Evolutionary conservation across 768 basidiomycete genomes (phyloP), one percentile per base, ranked within the genome.

Genomic region (Udeniomyces megalosporus): DNA sequence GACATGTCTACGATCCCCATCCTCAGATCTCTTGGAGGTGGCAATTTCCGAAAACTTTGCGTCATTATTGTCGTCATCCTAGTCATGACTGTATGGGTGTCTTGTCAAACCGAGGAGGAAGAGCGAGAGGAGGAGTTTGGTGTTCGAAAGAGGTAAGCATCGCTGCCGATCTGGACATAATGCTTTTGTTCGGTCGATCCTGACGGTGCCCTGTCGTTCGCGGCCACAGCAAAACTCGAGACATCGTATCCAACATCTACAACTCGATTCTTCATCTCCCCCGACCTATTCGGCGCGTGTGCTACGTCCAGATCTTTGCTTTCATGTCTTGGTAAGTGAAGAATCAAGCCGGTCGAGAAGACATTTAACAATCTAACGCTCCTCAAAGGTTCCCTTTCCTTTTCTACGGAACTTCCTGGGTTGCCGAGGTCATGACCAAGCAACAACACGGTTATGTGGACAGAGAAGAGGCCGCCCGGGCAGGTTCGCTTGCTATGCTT

Each of bases 41-140:
- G 81, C 42, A 93, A 99, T 72, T 99, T 99, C 76, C 81, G 93
- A 68, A 96, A 93, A 72, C 90, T 99, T 71, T 96, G 91, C 69
- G 77, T 96, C 50, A 76, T 96, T 65, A 84, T 83, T 69, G 83
- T 92, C 59, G 66, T 84, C 49, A 80, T 91, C 45, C 81, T 97
- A 8, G 81, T 84, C 4, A 65, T 76, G 56, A 91, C 89, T 1
- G 88, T 97, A 29, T 83, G 81, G 79, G 81, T 90, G 46, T 97
- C 95, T 2, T 96, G 91, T 70, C 86, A 76, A 47, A 88, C 91
- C 64, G 80, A 85, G 68, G 93, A 78, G 66, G 69, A 71, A 22
- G 68, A 80, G 55, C 81, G 82, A 28, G 77, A 79, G 57, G 75
- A 75, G 45, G 72, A 73, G 55, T 71, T 74, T 54, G 62, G 62